A percentile compares a stretch with the other conserved stretches of the same genome.
These are phyloP conservation scores for Vickermania spadyakhi DNA, from an alignment of 208 protist genomes.

Conservation along the genomic window DNA sequence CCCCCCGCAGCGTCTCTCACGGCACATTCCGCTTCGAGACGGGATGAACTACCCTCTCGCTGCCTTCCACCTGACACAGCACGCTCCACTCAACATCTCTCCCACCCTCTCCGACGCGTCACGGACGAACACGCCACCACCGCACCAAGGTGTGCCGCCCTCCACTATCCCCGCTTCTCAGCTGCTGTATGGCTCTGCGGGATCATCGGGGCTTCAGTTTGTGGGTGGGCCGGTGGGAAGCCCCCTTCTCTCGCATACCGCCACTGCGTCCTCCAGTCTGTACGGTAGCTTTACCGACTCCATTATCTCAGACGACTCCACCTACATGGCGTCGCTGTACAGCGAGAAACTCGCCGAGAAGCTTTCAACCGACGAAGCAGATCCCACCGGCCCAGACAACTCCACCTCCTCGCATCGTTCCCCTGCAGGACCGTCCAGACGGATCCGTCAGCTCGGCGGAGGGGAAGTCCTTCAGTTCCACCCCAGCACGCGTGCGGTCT, in stretches of 20 bases:
- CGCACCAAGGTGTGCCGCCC: too few relatives aligned
- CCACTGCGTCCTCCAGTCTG: constrained; percentile 20
- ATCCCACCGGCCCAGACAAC: not conserved
- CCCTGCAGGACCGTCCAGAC: constrained; percentile 2
- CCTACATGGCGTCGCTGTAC: constrained; percentile 74
- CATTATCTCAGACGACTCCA: constrained; percentile 73
- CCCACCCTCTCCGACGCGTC: not conserved
- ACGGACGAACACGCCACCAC: not conserved
- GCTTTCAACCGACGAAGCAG: constrained; percentile 19
- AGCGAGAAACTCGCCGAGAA: constrained; percentile 77
- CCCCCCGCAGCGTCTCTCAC: constrained; percentile 47
- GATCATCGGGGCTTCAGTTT: not conserved
- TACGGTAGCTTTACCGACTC: constrained; percentile 64
- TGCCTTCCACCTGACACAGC: constrained; percentile 34
- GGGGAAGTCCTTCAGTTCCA: constrained; percentile 4
- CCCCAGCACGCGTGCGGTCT: constrained; percentile 3
- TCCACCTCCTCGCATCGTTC: not conserved
- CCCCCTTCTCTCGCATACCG: constrained; percentile 4
- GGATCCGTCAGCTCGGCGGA: not conserved
- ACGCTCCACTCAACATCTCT: not conserved
- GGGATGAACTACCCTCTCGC: constrained; percentile 74
- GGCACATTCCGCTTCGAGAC: constrained; percentile 79
- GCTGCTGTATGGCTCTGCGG: too few relatives aligned
- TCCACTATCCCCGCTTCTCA: too few relatives aligned
- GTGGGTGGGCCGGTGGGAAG: not conserved